phyloP scores from a whole-genome alignment of 1,284 basidiomycete species.

The Rhodotorula sp. region DNA sequence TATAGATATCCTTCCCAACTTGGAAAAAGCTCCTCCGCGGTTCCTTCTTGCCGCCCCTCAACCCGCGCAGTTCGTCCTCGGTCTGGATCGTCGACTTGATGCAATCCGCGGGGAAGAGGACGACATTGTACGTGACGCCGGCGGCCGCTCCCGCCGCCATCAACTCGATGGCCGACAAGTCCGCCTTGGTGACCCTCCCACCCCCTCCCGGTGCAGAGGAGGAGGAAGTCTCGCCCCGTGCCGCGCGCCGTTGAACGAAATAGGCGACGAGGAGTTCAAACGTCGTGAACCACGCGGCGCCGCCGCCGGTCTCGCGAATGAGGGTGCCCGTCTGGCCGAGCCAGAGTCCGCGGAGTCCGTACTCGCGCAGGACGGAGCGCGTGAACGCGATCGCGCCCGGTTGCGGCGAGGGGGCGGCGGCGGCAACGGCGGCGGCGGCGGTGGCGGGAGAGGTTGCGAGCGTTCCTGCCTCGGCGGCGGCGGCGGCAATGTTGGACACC shows the following conservation, averaged over 20 bases:
- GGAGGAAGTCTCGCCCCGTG: constrained; percentile 29
- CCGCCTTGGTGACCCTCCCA: constrained; percentile 52
- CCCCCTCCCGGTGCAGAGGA: constrained; percentile 31
- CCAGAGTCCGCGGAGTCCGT: constrained; percentile 79
- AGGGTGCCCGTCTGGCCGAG: constrained; percentile 82
- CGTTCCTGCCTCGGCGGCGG: constrained; percentile 21
- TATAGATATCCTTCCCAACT: constrained; percentile 74
- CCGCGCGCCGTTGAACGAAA: constrained; percentile 32
- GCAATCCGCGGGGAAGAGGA: constrained; percentile 88
- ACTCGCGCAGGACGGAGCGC: constrained; percentile 61
- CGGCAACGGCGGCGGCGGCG: constrained; percentile 18
- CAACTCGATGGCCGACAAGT: constrained; percentile 74
- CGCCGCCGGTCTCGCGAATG: constrained; percentile 82
- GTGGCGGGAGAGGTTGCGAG: constrained; percentile 9
- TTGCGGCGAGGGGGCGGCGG: constrained; percentile 34
- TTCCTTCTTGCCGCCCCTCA: constrained; percentile 37
- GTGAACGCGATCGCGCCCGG: constrained; percentile 70
- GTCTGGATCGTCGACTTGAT: constrained; percentile 96
- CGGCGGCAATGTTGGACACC: constrained; percentile 71
- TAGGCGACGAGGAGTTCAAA: constrained; percentile 66
- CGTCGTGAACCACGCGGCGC: constrained; percentile 80
- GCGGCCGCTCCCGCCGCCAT: constrained; percentile 80
- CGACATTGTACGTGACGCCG: constrained; percentile 81
- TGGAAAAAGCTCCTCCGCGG: constrained; percentile 61
- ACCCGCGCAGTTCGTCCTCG: constrained; percentile 75